Evolutionary conservation across 306 rosid genomes (phyloP).

Genomic region (Albizia julibrissin): DNA sequence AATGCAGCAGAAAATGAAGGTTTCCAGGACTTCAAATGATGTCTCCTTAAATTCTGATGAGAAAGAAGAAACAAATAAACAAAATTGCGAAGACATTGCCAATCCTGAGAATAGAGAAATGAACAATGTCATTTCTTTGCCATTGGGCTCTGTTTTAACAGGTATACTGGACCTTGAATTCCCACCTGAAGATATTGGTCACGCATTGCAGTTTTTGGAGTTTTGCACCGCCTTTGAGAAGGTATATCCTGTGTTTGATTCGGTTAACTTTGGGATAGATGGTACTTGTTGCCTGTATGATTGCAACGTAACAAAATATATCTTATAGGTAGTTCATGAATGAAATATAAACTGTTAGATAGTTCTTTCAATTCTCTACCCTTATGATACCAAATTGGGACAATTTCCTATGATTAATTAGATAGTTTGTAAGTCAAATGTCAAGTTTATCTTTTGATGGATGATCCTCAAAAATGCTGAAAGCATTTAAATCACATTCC

Average conservation of each 20-base stretch:
- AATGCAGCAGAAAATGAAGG: conserved; percentile 24
- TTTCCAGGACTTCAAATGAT: conserved; percentile 15
- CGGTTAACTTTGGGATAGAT: background rate
- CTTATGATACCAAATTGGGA: background rate
- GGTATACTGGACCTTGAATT: conserved; percentile 54
- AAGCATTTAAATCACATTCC: conserved; percentile 12
- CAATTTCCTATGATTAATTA: background rate
- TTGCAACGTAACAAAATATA: conserved; percentile 2
- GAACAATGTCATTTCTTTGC: conserved; percentile 41
- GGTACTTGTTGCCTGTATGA: background rate
- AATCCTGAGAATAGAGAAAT: conserved; percentile 19
- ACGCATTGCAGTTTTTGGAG: conserved; percentile 77
- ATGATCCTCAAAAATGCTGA: background rate
- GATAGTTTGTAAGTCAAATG: background rate
- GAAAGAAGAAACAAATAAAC: conserved; percentile 18
- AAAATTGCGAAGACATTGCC: conserved; percentile 11
- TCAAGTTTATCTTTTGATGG: conserved; percentile 1
- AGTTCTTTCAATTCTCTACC: background rate
- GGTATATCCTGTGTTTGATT: conserved; percentile 45
- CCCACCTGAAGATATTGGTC: conserved; percentile 59
- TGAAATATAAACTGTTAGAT: background rate
- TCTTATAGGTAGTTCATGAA: background rate
- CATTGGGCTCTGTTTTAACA: conserved; percentile 50
- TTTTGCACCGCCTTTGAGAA: conserved; percentile 73
- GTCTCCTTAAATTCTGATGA: conserved; percentile 3